A percentile compares a stretch with the other conserved stretches of the same genome.
Conservation (phyloP, 1,139 yeast species). For the Saccharomyces hybrid region DNA sequence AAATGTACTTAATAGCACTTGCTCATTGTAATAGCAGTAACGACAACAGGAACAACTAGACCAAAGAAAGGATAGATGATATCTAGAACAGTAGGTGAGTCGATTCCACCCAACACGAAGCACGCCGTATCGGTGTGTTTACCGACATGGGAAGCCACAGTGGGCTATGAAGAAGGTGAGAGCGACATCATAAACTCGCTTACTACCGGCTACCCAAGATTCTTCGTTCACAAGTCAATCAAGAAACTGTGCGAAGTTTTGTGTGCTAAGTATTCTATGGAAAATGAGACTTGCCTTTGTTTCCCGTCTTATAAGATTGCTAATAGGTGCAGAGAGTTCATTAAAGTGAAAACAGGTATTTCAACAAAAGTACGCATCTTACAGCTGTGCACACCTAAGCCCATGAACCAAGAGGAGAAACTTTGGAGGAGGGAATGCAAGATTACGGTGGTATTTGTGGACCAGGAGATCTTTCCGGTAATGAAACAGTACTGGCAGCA, state of each 20-base stretch:
- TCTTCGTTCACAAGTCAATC: constrained; percentile 68
- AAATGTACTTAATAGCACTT: too few relatives aligned
- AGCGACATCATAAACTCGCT: constrained; percentile 72
- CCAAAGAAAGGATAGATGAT: constrained; percentile 67
- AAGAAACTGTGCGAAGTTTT: constrained; percentile 48
- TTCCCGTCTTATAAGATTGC: constrained; percentile 78
- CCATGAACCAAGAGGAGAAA: constrained; percentile 50
- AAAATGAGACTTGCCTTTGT: constrained; percentile 51
- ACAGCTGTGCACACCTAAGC: constrained; percentile 71
- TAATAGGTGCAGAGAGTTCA: constrained; percentile 74
- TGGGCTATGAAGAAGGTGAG: constrained; percentile 87
- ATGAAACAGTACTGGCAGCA: constrained; percentile 96
- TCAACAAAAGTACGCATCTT: constrained; percentile 51
- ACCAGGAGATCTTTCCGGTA: constrained; percentile 41
- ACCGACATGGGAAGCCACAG: constrained; percentile 86
- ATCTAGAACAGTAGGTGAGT: constrained; percentile 53
- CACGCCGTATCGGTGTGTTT: constrained; percentile 93
- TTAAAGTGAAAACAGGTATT: constrained; percentile 32
- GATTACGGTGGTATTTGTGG: constrained; percentile 69
- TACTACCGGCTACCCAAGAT: constrained; percentile 86
- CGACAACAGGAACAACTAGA: constrained; percentile 4
- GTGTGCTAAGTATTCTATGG: constrained; percentile 59
- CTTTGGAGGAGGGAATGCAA: constrained; percentile 55
- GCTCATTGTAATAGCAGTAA: too few relatives aligned
- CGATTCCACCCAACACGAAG: constrained; percentile 81